Evolutionary conservation across 805 yeast genomes (phyloP), one percentile per base, ranked within the genome.

Genomic region (Cyberlindnera euphorbiae): DNA sequence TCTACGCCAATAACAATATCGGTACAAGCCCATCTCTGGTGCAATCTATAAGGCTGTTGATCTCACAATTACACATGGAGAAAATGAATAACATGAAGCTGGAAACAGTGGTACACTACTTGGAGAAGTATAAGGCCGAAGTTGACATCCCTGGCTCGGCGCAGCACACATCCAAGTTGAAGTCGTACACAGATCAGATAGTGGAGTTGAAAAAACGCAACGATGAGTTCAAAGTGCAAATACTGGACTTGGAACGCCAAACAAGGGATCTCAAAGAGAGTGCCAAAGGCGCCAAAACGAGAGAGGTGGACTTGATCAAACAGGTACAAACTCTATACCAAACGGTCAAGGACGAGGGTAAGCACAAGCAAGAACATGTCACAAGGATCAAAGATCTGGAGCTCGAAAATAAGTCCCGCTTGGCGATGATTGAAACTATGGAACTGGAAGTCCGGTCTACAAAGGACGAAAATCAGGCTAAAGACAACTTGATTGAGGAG

Each of bases 11-110:
- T 47, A 68, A 82, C 23, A 75, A 75, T 36, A 68, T 81, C 23
- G 75, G 79, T 4, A 73, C 76, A 11, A 66, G 79, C 13, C 64
- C 76, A 1, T 71, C 65, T 29, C 58, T 82, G 36, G 78, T 77
- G 26, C 70, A 69, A 33, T 67, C 80, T 5, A 69, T 82, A 8
- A 70, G 73, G 37, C 58, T 70, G 15, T 57, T 84, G 26, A 67
- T 79, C 2, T 61, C 71, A 19, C 76, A 77, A 36, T 59, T 83
- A 14, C 69, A 77, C 34, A 65, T 72, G 44, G 77, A 77, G 37
- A 78, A 73, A 46, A 66, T 77, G 35, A 82, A 82, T 47, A 77
- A 69, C 45, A 64, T 73, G 44, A 69, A 77, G 39, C 55, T 82
- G 36, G 62, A 63, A 30, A 69, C 80, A 9, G 61, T 83, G 28